These are phyloP conservation scores for Puccinia coronata DNA, from an alignment of 1,284 basidiomycete species.

Conservation along the genomic window DNA sequence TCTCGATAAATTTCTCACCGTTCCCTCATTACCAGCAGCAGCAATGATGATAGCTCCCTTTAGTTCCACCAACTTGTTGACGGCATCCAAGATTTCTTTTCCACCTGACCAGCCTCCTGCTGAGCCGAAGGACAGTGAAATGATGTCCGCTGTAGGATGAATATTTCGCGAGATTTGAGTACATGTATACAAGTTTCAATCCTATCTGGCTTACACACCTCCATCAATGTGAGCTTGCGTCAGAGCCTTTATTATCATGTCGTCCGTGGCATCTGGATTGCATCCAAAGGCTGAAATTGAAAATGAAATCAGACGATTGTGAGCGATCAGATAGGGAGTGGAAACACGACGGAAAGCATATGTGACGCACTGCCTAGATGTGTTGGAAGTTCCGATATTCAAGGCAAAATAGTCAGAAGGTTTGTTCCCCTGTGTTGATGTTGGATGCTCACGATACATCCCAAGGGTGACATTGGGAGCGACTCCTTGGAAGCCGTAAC, in stretches of 20 bases:
- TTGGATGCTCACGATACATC: slow-evolving; percentile 37
- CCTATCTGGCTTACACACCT: slow-evolving; percentile 12
- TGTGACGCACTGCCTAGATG: slow-evolving; percentile 2
- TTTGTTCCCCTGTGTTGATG: background rate
- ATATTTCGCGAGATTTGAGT: background rate
- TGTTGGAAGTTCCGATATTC: background rate
- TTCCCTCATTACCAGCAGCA: slow-evolving; percentile 45
- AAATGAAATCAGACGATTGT: background rate
- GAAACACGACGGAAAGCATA: background rate
- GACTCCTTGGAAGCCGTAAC: slow-evolving; percentile 32
- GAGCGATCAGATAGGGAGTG: background rate
- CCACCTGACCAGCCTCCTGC: slow-evolving; percentile 39
- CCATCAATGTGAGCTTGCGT: slow-evolving; percentile 41
- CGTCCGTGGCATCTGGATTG: background rate
- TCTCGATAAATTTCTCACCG: too few species aligned
- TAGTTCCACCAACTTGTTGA: slow-evolving; percentile 26
- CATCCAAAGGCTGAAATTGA: slow-evolving; percentile 6
- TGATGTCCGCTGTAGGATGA: slow-evolving; percentile 36
- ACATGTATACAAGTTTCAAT: background rate
- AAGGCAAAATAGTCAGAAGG: background rate
- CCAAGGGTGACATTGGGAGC: slow-evolving; percentile 40
- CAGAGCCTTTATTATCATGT: slow-evolving; percentile 20
- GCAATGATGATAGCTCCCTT: slow-evolving; percentile 14
- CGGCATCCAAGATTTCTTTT: background rate
- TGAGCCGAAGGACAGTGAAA: slow-evolving; percentile 28